A percentile compares a stretch with the other conserved stretches of the same genome.
Evolutionary conservation across 2,329 filamentous ascomycete genomes (phyloP).

Genomic region (Alternaria ethzedia): DNA sequence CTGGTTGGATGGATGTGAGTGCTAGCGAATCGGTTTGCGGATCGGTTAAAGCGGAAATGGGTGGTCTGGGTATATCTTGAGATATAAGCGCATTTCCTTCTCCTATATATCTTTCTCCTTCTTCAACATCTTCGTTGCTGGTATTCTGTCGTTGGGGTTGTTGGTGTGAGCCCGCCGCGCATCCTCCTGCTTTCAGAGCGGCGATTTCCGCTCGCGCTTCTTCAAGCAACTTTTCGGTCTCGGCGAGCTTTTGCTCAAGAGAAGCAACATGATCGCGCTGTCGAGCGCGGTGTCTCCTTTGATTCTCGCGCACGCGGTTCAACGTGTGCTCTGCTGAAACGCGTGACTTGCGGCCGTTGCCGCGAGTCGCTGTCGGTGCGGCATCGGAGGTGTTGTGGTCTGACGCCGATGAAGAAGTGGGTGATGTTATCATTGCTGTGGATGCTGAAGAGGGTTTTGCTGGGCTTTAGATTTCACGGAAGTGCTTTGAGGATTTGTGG

Average conservation of each 20-base stretch:
- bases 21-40: slow-evolving; percentile 1
- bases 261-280: slow-evolving; percentile 50
- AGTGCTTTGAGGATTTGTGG: background rate
- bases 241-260: slow-evolving; percentile 46
- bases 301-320: slow-evolving; percentile 58
- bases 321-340: slow-evolving; percentile 47
- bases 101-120: background rate
- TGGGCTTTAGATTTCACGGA: background rate
- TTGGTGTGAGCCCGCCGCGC: no score
- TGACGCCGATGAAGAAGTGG: slow-evolving; percentile 15
- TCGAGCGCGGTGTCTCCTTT: slow-evolving; percentile 58
- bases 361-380: background rate
- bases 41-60: background rate
- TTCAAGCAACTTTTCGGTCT: slow-evolving; percentile 34
- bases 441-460: background rate
- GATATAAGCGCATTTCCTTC: background rate
- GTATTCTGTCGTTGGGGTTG: background rate
- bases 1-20: slow-evolving; percentile 1
- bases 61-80: background rate
- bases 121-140: background rate
- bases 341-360: slow-evolving; percentile 10
- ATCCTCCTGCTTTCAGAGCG: slow-evolving; percentile 13
- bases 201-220: slow-evolving; percentile 37
- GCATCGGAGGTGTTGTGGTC: slow-evolving; percentile 14
- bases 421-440: slow-evolving; percentile 9